Base-by-base conservation (phyloP, 179 eudicot species). In the Beta macrorhiza region DNA sequence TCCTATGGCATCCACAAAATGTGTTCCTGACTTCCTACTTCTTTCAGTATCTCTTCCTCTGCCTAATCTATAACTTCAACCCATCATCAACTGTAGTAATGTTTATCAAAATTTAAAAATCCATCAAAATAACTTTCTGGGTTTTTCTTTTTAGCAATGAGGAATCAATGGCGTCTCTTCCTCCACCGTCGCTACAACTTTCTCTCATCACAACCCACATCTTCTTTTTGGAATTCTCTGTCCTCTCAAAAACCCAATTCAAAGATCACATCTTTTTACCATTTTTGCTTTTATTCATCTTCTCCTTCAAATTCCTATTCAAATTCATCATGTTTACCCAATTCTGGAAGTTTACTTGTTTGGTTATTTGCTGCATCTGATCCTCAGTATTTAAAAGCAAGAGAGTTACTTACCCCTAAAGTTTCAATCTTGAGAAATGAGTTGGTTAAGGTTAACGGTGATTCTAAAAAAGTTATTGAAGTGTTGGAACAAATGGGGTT, bases 401-500 rank as follows among this genome's bases (percentile, higher is more conserved):
- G 32, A 32, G 53, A 14, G 15, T 56, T 55, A 14, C 44, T 82
- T 3, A 9, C 14, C 10, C 12, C 15, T 10, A 75, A 78, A 78
- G 81, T 84, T 56, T 77, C 68, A 10, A 47, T 53, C 78, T 79
- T 87, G 67, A 82, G 70, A 72, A 37, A 83, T 57, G 81, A 87
- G 71, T 61, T 87, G 80, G 14, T 87, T 25, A 56, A 67, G 29
- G 52, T 58, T 52, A 57, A 67, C 51, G 82, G 72, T 8, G 78
- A 78, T 67, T 53, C 51, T 51, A 77, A 7, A 19, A 25, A 47
- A 61, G 82, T 81, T 53, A 4, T 7, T 55, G 20, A 65, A 15
- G 75, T 92, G 0, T 80, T 94, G 80, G 87, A 88, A 59, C 86
- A 81, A 45, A 68, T 88, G 63, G 98, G 91, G n/a, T 71, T 11